Evolutionary conservation across 148 eudicot genomes (phyloP), one percentile per base, ranked within the genome.

Genomic region (Silene conica): DNA sequence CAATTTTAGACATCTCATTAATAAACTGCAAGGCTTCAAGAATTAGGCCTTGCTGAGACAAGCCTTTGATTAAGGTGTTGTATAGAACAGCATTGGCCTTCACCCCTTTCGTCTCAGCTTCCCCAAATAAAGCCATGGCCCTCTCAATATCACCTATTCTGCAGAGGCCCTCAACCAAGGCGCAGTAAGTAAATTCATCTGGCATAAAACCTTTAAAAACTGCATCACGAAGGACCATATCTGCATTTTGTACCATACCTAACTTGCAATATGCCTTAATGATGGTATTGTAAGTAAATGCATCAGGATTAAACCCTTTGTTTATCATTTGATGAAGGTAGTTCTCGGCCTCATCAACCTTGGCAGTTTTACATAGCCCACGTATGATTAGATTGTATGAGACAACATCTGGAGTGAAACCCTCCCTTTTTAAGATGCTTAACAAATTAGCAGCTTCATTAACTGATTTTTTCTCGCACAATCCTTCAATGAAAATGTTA

Each of bases 11-110:
- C 99, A 95, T 95, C 73, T 92, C 94, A 73, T 83, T 82, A 70
- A 87, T 86, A 80, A 90, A 75, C 79, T 87, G 85, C 80, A 92
- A 78, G 22, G 94, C 91, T 82, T 95, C 84, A 71, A 88, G 74
- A 73, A 90, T 86, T 48, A 85, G 81, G 55, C 96, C 96, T 59
- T 84, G 87, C 63, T 85, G 78, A 26, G 89, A 87, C 82, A 95
- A 82, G 54, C 97, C 99, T 81, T 86, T 89, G 69, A 95, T 87
- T 77, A 95, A 78, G n/a, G 97, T 85, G 80, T 95, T 90, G 70
- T 88, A 92, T 13, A 92, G 81, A 66, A 95, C 74, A 70, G 76
- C 67, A 73, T 74, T 87, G 21, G 85, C 80, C 80, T 85, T 86
- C 45, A 92, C 76, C 67, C 89, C 97, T 77, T 84, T 92, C 73